Evolutionary conservation across 1,284 basidiomycete genomes (phyloP).

Genomic region (Pseudozyma tsukubaensis): DNA sequence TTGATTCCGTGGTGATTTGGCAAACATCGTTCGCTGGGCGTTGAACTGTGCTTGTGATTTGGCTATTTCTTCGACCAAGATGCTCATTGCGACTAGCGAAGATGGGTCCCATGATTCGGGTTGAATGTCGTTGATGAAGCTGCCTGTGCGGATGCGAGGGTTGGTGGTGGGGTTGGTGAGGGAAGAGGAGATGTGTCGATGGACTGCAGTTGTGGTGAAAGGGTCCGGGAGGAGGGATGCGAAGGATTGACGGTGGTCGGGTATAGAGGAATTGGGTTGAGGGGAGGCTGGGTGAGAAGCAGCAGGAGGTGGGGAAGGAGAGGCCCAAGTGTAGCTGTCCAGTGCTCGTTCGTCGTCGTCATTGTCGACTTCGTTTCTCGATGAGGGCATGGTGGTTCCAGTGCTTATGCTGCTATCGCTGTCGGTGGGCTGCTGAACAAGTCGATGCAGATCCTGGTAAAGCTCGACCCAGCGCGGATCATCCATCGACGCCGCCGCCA

Average conservation of each 20-base stretch:
- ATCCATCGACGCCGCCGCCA: constrained; percentile 13
- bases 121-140: not conserved
- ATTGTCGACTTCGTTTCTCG: not conserved
- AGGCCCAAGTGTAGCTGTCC: constrained; percentile 16
- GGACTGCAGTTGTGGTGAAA: constrained; percentile 9
- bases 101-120: constrained; percentile 24
- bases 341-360: not conserved
- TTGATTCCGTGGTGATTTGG: constrained; percentile 28
- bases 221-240: constrained; percentile 1
- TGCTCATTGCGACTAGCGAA: constrained; percentile 23
- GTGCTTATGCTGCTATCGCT: not conserved
- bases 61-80: constrained; percentile 32
- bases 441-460: constrained; percentile 19
- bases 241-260: not conserved
- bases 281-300: not conserved
- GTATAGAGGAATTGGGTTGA: not conserved
- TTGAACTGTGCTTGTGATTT: constrained; percentile 30
- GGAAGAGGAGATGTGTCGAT: constrained; percentile 3
- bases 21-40: constrained; percentile 33
- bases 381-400: too few relatives aligned
- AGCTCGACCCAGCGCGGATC: constrained; percentile 30
- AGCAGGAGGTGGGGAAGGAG: not conserved
- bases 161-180: constrained; percentile 10
- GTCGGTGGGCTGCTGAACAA: not conserved
- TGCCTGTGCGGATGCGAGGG: not conserved